These are phyloP conservation scores for Coleophoma crateriformis DNA, from an alignment of 2,329 filamentous ascomycete species.

Conservation along the genomic window DNA sequence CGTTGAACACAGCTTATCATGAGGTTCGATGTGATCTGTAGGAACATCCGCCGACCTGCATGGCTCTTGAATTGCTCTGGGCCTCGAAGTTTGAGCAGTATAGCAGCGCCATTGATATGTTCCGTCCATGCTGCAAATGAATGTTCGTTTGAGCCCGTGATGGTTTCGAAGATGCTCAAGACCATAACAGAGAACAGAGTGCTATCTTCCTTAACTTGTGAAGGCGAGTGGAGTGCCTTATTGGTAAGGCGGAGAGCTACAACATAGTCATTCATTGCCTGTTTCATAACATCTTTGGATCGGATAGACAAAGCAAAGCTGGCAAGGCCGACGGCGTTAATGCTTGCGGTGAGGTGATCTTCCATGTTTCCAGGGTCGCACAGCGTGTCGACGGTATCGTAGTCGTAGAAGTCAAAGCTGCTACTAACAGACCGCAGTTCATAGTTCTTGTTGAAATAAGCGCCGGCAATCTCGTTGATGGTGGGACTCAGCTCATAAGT, in stretches of 20 bases:
- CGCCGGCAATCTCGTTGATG: slow-evolving; percentile 2
- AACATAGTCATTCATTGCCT: slow-evolving; percentile 43
- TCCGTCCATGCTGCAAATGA: slow-evolving; percentile 46
- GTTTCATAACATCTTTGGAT: slow-evolving; percentile 24
- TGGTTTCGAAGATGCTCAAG: slow-evolving; percentile 46
- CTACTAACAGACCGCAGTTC: slow-evolving; percentile 19
- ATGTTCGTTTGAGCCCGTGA: slow-evolving; percentile 37
- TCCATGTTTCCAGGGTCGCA: slow-evolving; percentile 23
- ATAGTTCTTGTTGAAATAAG: slow-evolving; percentile 4
- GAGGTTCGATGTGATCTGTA: slow-evolving; percentile 45
- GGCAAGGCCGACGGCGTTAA: slow-evolving; percentile 46
- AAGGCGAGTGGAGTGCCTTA: slow-evolving; percentile 37
- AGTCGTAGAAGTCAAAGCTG: slow-evolving; percentile 45
- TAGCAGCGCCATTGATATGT: slow-evolving; percentile 47
- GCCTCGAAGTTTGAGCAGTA: slow-evolving; percentile 42
- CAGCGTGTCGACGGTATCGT: slow-evolving; percentile 2
- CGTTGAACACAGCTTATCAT: slow-evolving; percentile 46
- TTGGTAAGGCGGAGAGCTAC: slow-evolving; percentile 43
- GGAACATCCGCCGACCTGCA: slow-evolving; percentile 45
- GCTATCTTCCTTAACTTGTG: slow-evolving; percentile 41
- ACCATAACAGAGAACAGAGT: slow-evolving; percentile 48
- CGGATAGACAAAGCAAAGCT: slow-evolving; percentile 17
- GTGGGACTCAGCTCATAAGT: not conserved
- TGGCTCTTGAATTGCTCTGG: slow-evolving; percentile 38
- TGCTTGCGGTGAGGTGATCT: slow-evolving; percentile 39